Conservation (phyloP, 768 basidiomycete species). For the Suillus weaverae region DNA sequence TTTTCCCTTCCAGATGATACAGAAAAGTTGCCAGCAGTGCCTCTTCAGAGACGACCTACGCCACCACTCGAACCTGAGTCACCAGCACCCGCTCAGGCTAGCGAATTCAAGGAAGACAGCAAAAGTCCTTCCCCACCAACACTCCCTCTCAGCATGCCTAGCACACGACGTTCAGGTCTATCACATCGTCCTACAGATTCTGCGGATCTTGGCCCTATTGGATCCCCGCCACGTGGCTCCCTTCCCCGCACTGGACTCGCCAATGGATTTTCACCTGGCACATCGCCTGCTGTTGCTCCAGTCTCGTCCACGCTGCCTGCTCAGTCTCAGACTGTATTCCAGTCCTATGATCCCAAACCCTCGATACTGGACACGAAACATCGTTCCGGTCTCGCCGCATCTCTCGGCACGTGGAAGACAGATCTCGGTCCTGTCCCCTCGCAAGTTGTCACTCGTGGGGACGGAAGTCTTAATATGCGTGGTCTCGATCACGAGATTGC, state of each 20-base stretch:
- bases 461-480: slow-evolving; percentile 26
- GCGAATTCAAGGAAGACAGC: slow-evolving; percentile 17
- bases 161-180: slow-evolving; percentile 44
- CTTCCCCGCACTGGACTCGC: slow-evolving; percentile 31
- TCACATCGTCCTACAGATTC: slow-evolving; percentile 37
- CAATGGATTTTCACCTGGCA: slow-evolving; percentile 56
- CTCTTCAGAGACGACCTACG: slow-evolving; percentile 31
- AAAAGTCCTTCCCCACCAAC: slow-evolving; percentile 45
- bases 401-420: slow-evolving; percentile 49
- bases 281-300: slow-evolving; percentile 48
- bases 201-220: slow-evolving; percentile 79
- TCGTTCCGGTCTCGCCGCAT: slow-evolving; percentile 58
- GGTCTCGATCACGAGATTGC: slow-evolving; percentile 40
- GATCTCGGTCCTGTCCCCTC: slow-evolving; percentile 26
- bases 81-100: slow-evolving; percentile 14
- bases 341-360: slow-evolving; percentile 79
- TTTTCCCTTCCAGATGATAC: slow-evolving; percentile 66
- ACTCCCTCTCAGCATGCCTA: slow-evolving; percentile 51
- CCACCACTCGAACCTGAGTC: slow-evolving; percentile 9
- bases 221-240: slow-evolving; percentile 65
- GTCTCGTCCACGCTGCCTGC: slow-evolving; percentile 34
- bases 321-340: slow-evolving; percentile 48
- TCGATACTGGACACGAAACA: slow-evolving; percentile 40
- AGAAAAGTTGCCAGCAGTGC: slow-evolving; percentile 46
- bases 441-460: slow-evolving; percentile 12